Evolutionary conservation across 805 yeast species (phyloP).

Genomic region (Spathaspora arborariae): DNA sequence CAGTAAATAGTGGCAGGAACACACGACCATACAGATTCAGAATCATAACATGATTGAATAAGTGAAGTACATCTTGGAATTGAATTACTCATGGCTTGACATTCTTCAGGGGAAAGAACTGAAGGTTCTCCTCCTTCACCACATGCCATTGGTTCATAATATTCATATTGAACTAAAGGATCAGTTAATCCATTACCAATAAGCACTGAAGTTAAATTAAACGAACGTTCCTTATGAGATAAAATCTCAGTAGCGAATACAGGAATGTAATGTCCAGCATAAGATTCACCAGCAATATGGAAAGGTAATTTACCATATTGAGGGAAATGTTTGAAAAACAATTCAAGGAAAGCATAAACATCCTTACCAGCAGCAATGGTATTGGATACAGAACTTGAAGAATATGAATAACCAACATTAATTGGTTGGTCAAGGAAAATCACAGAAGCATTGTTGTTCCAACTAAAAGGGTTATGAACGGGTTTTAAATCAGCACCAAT

Average conservation of each 20-base stretch:
- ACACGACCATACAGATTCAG: slow-evolving; percentile 77
- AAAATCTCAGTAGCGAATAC: slow-evolving; percentile 42
- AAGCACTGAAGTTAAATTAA: slow-evolving; percentile 68
- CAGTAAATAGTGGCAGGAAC: slow-evolving; percentile 91
- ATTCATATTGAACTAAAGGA: slow-evolving; percentile 70
- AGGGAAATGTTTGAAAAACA: slow-evolving; percentile 36
- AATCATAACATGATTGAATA: slow-evolving; percentile 72
- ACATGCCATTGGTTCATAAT: slow-evolving; percentile 93
- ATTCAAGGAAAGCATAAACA: slow-evolving; percentile 35
- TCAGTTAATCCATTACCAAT: slow-evolving; percentile 95
- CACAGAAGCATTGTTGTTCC: slow-evolving; percentile 37
- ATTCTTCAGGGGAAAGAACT: slow-evolving; percentile 65
- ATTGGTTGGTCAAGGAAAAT: slow-evolving; percentile 39
- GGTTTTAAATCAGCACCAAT: slow-evolving; percentile 27
- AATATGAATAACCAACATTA: slow-evolving; percentile 31
- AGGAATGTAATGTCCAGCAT: slow-evolving; percentile 47
- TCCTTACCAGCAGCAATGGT: slow-evolving; percentile 34
- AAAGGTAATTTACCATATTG: slow-evolving; percentile 20
- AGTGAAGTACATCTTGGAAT: slow-evolving; percentile 73
- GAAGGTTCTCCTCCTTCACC: slow-evolving; percentile 81
- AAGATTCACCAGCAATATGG: slow-evolving; percentile 44
- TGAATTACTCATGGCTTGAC: slow-evolving; percentile 59
- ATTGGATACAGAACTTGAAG: slow-evolving; percentile 26
- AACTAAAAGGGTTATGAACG: slow-evolving; percentile 24
- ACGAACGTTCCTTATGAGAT: slow-evolving; percentile 35